Percentiles rank a stretch among this genome's conserved stretches.
These are phyloP conservation scores for Cytospora chrysosperma DNA, from an alignment of 2,329 filamentous ascomycete species.

Conservation along the genomic window DNA sequence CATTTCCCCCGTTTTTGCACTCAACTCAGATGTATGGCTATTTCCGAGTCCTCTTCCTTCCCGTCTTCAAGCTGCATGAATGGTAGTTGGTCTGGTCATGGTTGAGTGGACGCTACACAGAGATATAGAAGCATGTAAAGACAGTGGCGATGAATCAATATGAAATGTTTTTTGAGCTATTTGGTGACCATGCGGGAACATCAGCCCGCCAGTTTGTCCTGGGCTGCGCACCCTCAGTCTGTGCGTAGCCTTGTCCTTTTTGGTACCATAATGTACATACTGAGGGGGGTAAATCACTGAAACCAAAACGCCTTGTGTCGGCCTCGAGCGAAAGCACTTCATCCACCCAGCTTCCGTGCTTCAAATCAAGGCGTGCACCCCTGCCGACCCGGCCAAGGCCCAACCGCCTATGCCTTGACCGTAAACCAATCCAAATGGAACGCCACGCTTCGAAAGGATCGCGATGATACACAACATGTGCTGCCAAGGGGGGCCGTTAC, in stretches of 20 bases:
- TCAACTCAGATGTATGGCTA: too few species aligned
- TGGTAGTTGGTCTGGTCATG: too few species aligned
- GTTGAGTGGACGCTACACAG: not conserved
- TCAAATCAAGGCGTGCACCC: conserved; percentile 7
- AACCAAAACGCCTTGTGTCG: not conserved
- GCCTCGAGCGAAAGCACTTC: conserved; percentile 1
- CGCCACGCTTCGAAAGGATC: conserved; percentile 21
- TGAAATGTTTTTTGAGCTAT: not conserved
- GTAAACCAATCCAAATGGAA: conserved; percentile 13
- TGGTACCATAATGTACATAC: conserved; percentile 11
- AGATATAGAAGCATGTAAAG: not conserved
- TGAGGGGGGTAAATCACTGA: conserved; percentile 14
- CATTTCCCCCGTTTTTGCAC: not conserved
- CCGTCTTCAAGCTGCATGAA: too few species aligned
- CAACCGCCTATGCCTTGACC: not conserved
- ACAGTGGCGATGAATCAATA: not conserved
- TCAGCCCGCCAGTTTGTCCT: not conserved
- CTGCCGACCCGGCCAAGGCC: not conserved
- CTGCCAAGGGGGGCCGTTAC: not conserved
- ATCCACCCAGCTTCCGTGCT: not conserved
- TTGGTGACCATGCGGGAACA: not conserved
- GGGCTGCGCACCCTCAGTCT: not conserved
- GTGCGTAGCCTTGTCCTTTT: conserved; percentile 2
- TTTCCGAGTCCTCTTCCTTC: too few species aligned
- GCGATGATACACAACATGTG: conserved; percentile 11